Conservation (phyloP, 495 filamentous ascomycete genomes). For the Neurospora africana region DNA sequence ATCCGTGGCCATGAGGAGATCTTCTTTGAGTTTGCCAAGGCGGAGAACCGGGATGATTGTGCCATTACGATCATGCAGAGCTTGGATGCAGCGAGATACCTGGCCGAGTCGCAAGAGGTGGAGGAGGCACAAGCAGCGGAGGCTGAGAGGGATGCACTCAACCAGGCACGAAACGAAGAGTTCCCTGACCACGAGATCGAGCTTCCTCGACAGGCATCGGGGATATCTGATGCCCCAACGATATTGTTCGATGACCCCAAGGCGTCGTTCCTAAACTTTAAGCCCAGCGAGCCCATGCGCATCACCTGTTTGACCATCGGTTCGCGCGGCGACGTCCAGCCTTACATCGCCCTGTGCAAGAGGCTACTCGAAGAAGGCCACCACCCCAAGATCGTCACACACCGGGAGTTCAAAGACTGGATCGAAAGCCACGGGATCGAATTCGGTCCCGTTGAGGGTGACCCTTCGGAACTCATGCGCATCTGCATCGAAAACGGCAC, state of each 20-base stretch:
- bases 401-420: constrained; percentile 83
- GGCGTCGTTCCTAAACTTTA: constrained; percentile 91
- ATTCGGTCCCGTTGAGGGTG: constrained; percentile 77
- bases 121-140: constrained; percentile 66
- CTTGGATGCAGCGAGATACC: constrained; percentile 60
- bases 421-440: constrained; percentile 85
- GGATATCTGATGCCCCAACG: constrained; percentile 48
- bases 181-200: constrained; percentile 48
- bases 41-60: constrained; percentile 79
- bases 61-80: constrained; percentile 66
- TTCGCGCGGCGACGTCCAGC: constrained; percentile 91
- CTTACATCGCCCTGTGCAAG: constrained; percentile 94
- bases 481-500: constrained; percentile 96
- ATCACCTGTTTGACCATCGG: constrained; percentile 95
- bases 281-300: constrained; percentile 68
- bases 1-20: constrained; percentile 92
- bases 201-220: constrained; percentile 41
- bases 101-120: constrained; percentile 66
- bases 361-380: constrained; percentile 82
- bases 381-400: constrained; percentile 78
- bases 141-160: constrained; percentile 70
- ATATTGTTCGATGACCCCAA: constrained; percentile 87
- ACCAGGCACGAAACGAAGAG: constrained; percentile 61
- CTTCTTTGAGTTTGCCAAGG: constrained; percentile 83
- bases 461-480: constrained; percentile 88